Percentiles rank a stretch among this genome's conserved stretches.
Conservation (phyloP, 2,329 filamentous ascomycete genomes). For the Neofusicoccum parvum region DNA sequence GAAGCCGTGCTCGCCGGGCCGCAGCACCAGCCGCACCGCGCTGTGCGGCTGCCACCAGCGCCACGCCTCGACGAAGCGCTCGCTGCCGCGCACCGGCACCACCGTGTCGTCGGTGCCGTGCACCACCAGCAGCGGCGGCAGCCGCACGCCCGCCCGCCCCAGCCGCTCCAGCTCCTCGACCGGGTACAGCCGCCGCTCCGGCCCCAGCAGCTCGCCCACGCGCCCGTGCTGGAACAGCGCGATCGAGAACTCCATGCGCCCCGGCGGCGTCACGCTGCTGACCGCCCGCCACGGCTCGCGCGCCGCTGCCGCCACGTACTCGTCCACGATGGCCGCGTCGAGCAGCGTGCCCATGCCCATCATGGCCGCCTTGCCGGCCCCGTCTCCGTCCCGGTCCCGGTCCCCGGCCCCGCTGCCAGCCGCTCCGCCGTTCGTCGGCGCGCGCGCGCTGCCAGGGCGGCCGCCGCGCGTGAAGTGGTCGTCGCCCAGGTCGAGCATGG, state of each 20-base stretch:
- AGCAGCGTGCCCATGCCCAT: slow-evolving; percentile 22
- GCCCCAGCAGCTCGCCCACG: slow-evolving; percentile 33
- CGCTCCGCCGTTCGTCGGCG: too few relatives aligned
- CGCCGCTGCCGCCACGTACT: slow-evolving; percentile 25
- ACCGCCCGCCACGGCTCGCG: slow-evolving; percentile 28
- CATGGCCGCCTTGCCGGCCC: neutral
- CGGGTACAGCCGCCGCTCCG: slow-evolving; percentile 31
- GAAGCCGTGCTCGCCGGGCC: slow-evolving; percentile 35
- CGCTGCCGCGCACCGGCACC: slow-evolving; percentile 32
- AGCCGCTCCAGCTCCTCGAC: slow-evolving; percentile 30
- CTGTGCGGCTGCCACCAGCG: slow-evolving; percentile 22
- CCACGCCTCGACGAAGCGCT: slow-evolving; percentile 31
- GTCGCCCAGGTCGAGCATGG: slow-evolving; percentile 11
- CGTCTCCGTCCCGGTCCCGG: neutral
- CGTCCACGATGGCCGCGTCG: slow-evolving; percentile 26
- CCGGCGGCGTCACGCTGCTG: slow-evolving; percentile 27
- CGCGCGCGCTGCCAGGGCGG: slow-evolving; percentile 20
- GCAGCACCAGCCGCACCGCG: slow-evolving; percentile 26
- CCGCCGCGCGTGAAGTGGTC: slow-evolving; percentile 32
- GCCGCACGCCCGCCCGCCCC: slow-evolving; percentile 12
- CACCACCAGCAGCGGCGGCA: slow-evolving; percentile 35
- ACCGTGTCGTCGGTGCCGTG: slow-evolving; percentile 35
- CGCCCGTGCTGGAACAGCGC: slow-evolving; percentile 28
- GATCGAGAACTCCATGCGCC: slow-evolving; percentile 25
- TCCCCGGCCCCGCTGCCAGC: too few relatives aligned